Conservation (phyloP, 169 alveolate genomes). For the Cryptosporidium meleagridis region DNA sequence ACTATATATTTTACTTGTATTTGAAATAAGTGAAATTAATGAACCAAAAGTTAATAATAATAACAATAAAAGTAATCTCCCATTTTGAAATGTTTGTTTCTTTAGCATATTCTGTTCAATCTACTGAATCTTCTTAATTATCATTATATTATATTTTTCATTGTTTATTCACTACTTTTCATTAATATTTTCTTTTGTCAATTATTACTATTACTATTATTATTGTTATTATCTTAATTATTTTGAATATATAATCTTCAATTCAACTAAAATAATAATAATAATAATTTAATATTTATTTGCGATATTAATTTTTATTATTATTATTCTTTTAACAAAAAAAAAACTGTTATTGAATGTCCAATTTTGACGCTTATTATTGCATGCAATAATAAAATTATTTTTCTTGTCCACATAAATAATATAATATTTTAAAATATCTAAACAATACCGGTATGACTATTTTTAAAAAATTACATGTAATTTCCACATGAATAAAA, state of each 20-base stretch:
- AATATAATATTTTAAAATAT: too few species aligned
- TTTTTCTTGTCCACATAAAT: slow-evolving; percentile 12
- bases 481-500: slow-evolving; percentile 17
- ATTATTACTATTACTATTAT: not conserved
- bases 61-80: not conserved
- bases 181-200: not conserved
- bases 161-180: not conserved
- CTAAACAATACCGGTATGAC: slow-evolving; percentile 1
- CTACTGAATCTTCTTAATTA: not conserved
- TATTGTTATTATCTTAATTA: not conserved
- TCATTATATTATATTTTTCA: not conserved
- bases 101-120: slow-evolving; percentile 5
- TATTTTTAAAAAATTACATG: slow-evolving; percentile 11
- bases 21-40: slow-evolving; percentile 34
- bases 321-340: too few species aligned
- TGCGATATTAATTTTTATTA: too few species aligned
- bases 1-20: slow-evolving; percentile 60
- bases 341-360: not conserved
- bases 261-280: not conserved
- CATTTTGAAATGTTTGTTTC: not conserved
- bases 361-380: not conserved
- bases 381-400: not conserved
- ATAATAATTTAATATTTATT: too few species aligned
- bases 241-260: not conserved
- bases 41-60: slow-evolving; percentile 54